These are phyloP conservation scores for Exophiala alcalophila DNA, from an alignment of 2,329 filamentous ascomycete genomes.

Conservation along the genomic window DNA sequence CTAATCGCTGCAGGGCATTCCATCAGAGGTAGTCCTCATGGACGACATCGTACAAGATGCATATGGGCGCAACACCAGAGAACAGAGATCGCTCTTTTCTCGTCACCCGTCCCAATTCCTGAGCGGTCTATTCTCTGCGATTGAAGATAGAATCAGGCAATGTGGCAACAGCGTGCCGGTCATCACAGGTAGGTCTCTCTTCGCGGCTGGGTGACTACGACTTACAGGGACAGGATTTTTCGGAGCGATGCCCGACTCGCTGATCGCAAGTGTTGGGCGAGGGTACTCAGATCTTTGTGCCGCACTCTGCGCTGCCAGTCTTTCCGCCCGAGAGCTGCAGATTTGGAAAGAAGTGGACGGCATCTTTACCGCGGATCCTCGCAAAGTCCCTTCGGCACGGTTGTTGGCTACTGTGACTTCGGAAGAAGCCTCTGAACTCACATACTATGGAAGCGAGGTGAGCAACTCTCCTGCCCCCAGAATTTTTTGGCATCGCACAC, in stretches of 20 bases:
- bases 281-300: constrained; percentile 97
- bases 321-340: constrained; percentile 81
- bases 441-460: constrained; percentile 90
- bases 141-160: constrained; percentile 1
- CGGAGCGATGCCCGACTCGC: constrained; percentile 82
- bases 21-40: constrained; percentile 7
- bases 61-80: constrained; percentile 1
- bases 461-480: no score
- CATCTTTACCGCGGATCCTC: constrained; percentile 81
- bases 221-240: constrained; percentile 97
- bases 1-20: constrained; percentile 1
- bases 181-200: no score
- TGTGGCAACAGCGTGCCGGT: no score
- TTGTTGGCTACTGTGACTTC: constrained; percentile 84
- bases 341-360: constrained; percentile 99
- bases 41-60: constrained; percentile 9
- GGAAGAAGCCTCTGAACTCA: constrained; percentile 90
- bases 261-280: constrained; percentile 89
- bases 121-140: neutral
- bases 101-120: constrained; percentile 6
- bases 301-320: constrained; percentile 80
- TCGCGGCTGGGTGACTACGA: no score
- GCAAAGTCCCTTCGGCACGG: constrained; percentile 83
- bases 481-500: no score
- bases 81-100: constrained; percentile 5